A percentile compares a stretch with the other conserved stretches of the same genome.
These are phyloP conservation scores for Penicillium verhagenii DNA, from an alignment of 495 filamentous ascomycete genomes.

Conservation along the genomic window DNA sequence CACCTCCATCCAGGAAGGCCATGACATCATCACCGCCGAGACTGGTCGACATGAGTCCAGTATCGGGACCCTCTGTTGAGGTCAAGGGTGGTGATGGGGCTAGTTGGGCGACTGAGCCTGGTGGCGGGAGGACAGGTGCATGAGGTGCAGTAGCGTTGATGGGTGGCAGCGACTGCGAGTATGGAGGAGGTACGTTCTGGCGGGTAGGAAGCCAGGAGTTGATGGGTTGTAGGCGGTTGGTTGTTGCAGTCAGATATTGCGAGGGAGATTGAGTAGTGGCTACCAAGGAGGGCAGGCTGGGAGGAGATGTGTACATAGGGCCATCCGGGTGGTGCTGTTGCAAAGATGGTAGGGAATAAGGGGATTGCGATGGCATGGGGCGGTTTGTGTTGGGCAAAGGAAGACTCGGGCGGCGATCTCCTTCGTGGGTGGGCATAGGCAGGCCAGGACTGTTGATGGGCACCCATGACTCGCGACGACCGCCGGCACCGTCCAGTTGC, in stretches of 20 bases:
- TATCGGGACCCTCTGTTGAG: conserved; percentile 29
- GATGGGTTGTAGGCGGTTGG: conserved; percentile 42
- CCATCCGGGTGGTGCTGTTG: conserved; percentile 44
- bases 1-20: conserved; percentile 46
- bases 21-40: conserved; percentile 49
- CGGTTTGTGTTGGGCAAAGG: conserved; percentile 36
- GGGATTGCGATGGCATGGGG: conserved; percentile 38
- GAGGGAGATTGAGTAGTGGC: conserved; percentile 32
- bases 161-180: conserved; percentile 42
- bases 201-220: conserved; percentile 41
- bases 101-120: conserved; percentile 33
- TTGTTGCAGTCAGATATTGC: conserved; percentile 32
- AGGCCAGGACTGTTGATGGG: conserved; percentile 44
- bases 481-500: conserved; percentile 32
- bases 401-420: conserved; percentile 46
- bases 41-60: conserved; percentile 34
- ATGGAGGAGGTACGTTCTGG: conserved; percentile 36
- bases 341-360: conserved; percentile 43
- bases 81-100: conserved; percentile 40
- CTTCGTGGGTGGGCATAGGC: conserved; percentile 35
- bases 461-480: conserved; percentile 46
- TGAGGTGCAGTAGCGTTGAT: conserved; percentile 37
- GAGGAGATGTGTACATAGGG: conserved; percentile 37
- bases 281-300: conserved; percentile 36
- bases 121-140: conserved; percentile 36